phyloP scores from a whole-genome alignment of 768 basidiomycete genomes.

The Naematelia encephala region DNA sequence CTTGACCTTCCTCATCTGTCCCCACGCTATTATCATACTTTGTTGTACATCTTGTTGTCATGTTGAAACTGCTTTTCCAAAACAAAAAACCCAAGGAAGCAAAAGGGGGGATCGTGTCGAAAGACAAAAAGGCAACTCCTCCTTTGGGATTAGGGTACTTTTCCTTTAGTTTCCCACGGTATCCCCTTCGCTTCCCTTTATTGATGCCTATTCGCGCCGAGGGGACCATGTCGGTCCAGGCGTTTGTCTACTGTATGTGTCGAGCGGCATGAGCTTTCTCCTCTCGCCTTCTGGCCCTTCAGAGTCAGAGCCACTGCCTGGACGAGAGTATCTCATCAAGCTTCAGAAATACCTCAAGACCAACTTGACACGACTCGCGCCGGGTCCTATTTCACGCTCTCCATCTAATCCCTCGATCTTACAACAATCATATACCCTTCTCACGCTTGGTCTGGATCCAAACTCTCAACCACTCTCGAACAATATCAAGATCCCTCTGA shows the following conservation, averaged over 20 bases:
- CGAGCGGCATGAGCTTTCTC: constrained; percentile 22
- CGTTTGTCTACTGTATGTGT: background rate
- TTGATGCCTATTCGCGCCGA: background rate
- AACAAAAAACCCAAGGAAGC: too few relatives aligned
- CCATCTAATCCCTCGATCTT: constrained; percentile 18
- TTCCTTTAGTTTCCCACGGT: background rate
- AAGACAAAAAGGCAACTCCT: background rate
- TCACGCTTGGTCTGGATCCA: constrained; percentile 48
- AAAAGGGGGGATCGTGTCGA: too few relatives aligned
- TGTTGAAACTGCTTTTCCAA: too few relatives aligned
- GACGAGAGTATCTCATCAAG: constrained; percentile 34
- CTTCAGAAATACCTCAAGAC: constrained; percentile 44
- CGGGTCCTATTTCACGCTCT: constrained; percentile 9
- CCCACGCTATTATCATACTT: too few relatives aligned
- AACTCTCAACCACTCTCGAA: constrained; percentile 38
- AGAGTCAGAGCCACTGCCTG: constrained; percentile 31
- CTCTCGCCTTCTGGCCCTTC: constrained; percentile 7
- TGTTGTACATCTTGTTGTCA: too few relatives aligned
- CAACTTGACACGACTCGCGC: constrained; percentile 40
- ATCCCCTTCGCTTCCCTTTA: background rate
- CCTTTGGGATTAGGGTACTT: background rate
- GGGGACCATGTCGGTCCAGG: background rate
- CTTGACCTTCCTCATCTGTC: too few relatives aligned
- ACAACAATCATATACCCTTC: constrained; percentile 46
- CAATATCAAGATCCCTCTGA: constrained; percentile 41